A percentile compares a stretch with the other conserved stretches of the same genome.
Conservation (phyloP, 2,329 filamentous ascomycete genomes). For the Zymoseptoria tritici region DNA sequence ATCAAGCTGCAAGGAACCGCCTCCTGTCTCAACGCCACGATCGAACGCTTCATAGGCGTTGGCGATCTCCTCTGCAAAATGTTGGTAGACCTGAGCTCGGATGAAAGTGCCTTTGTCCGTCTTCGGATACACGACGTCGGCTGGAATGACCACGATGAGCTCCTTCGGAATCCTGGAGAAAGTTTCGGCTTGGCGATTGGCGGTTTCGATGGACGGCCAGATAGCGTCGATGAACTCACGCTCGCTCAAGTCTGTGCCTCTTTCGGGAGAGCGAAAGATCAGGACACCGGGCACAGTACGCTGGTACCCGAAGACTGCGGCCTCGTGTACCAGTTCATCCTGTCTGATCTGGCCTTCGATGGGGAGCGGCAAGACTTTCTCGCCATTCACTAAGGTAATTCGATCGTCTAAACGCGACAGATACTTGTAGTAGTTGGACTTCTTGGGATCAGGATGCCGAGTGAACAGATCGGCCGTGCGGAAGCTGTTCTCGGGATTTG, state of each 20-base stretch:
- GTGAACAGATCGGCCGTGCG: slow-evolving; percentile 45
- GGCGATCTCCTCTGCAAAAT: slow-evolving; percentile 45
- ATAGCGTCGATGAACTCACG: slow-evolving; percentile 43
- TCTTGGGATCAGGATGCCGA: slow-evolving; percentile 33
- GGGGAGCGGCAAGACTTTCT: slow-evolving; percentile 43
- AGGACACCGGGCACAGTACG: slow-evolving; percentile 47
- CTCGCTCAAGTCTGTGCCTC: slow-evolving; percentile 35
- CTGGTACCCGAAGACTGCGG: slow-evolving; percentile 51
- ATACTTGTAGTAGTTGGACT: slow-evolving; percentile 42
- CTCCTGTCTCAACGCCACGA: slow-evolving; percentile 5
- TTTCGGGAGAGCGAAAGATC: slow-evolving; percentile 43
- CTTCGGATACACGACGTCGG: slow-evolving; percentile 40
- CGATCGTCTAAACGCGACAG: slow-evolving; percentile 41
- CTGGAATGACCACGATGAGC: slow-evolving; percentile 44
- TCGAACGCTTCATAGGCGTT: slow-evolving; percentile 33
- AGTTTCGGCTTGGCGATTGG: slow-evolving; percentile 44
- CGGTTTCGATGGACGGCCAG: slow-evolving; percentile 44
- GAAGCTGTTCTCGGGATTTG: slow-evolving; percentile 40
- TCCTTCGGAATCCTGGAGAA: slow-evolving; percentile 49
- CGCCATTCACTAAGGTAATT: slow-evolving; percentile 43
- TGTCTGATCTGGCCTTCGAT: slow-evolving; percentile 50
- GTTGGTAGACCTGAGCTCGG: slow-evolving; percentile 43
- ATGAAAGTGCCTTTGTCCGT: slow-evolving; percentile 55
- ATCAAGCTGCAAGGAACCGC: slow-evolving; percentile 19
- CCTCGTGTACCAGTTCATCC: slow-evolving; percentile 47